Base-by-base conservation (phyloP, 495 filamentous ascomycete genomes). In the Penicillium malachiteum region DNA sequence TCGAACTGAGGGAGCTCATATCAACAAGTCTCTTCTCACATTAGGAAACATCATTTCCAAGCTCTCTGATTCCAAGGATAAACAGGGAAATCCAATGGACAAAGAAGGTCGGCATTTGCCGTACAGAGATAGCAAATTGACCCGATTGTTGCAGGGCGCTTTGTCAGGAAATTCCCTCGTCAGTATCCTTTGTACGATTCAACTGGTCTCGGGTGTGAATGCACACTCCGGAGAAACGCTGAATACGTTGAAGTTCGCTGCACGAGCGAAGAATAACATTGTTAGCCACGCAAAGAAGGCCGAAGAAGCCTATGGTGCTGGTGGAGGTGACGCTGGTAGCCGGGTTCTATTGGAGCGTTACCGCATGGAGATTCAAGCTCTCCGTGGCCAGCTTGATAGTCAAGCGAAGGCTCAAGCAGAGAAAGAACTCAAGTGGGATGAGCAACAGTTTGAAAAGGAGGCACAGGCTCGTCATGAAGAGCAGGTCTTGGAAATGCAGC, bases 401-500 rank as follows among this genome's bases (percentile, higher is more conserved):
- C 90, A 96, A 70, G 78, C 66, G 26, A 88, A 86, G 63, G 84
- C 83, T 52, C 83, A 87, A 34, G 84, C 85, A 34, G 86, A 87
- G 42, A 87, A 88, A 31, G 78, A 84, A 37, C 76, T 87, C 34
- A 84, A 80, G 67, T 58, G 84, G 76, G 84, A 88, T 66, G 84
- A 89, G 59, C 78, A 85, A 53, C 84, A 88, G 53, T 80, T 86
- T 33, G 90, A 96, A 70, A 87, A 88, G 55, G 87, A 94, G 69
- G 86, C 88, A 30, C 85, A 90, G 63, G 79, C 86, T 50, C 87
- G 94, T 32, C 95, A 97, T 63, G 92, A 95, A 62, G 94, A 98
- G 67, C 94, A 98, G 68, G 92, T 98, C 79, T 78, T 97, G 42
- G 94, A 97, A 69, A 98, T 98, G 86, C 94, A 98, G 68, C 81